phyloP scores from a whole-genome alignment of 2,329 filamentous ascomycete species.

The Pseudogymnoascus sp. region DNA sequence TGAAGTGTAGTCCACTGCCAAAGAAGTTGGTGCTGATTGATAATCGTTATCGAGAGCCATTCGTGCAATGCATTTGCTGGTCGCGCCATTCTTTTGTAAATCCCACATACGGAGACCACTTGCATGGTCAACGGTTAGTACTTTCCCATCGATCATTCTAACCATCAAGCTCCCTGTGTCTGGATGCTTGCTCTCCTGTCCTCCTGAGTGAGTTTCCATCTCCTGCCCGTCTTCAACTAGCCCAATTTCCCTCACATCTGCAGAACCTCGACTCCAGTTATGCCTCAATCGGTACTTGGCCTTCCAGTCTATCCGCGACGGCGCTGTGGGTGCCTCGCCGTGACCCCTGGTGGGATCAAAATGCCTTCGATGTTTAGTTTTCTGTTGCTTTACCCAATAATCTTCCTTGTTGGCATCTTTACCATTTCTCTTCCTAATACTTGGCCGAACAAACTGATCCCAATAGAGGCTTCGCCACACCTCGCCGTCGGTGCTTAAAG shows the following conservation, averaged over 20 bases:
- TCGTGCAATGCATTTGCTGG: conserved; percentile 40
- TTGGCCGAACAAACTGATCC: conserved; percentile 71
- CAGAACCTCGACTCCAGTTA: conserved; percentile 83
- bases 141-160: conserved; percentile 66
- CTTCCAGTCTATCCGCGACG: conserved; percentile 64
- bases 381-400: background rate
- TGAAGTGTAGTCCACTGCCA: conserved; percentile 14
- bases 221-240: conserved; percentile 39
- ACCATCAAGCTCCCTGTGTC: conserved; percentile 58
- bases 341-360: conserved; percentile 41
- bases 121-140: conserved; percentile 64
- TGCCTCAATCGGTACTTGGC: conserved; percentile 78
- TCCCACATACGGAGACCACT: conserved; percentile 74
- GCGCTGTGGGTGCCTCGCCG: background rate
- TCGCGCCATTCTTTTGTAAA: conserved; percentile 51
- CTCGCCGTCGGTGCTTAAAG: conserved; percentile 70
- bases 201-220: background rate
- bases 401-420: conserved; percentile 8
- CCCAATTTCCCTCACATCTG: conserved; percentile 68
- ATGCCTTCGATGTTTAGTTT: conserved; percentile 43
- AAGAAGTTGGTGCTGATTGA: conserved; percentile 13
- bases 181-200: conserved; percentile 27
- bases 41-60: background rate
- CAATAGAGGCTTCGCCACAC: conserved; percentile 91
- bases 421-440: background rate